These are phyloP conservation scores for Cyclotella sp. DNA, from an alignment of 108 stramenopile genomes.

Conservation along the genomic window DNA sequence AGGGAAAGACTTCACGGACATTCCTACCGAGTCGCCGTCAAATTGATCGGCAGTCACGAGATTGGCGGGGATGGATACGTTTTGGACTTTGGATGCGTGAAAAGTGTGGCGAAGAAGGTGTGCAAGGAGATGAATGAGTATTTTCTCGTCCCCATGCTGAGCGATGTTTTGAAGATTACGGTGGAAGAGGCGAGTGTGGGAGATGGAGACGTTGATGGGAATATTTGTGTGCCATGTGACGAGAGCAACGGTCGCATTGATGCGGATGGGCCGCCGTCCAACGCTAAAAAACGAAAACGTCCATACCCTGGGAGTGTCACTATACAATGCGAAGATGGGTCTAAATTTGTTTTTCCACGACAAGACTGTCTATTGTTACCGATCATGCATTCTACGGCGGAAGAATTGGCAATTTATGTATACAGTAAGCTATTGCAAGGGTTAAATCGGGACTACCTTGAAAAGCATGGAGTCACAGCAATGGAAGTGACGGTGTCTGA, in stretches of 20 bases:
- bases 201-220: constrained; percentile 6
- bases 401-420: constrained; percentile 93
- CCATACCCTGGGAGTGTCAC: constrained; percentile 48
- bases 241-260: background rate
- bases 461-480: constrained; percentile 76
- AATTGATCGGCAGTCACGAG: constrained; percentile 67
- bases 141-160: constrained; percentile 88
- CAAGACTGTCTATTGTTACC: constrained; percentile 92
- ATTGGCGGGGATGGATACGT: constrained; percentile 90
- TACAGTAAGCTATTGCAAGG: constrained; percentile 70
- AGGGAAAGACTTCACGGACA: constrained; percentile 96
- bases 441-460: constrained; percentile 71
- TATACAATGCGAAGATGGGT: constrained; percentile 87
- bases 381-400: constrained; percentile 93
- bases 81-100: constrained; percentile 93
- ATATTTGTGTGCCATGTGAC: background rate
- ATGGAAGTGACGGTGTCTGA: constrained; percentile 92
- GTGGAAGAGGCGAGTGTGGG: constrained; percentile 45
- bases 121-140: constrained; percentile 94
- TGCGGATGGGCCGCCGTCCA: background rate
- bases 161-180: constrained; percentile 81
- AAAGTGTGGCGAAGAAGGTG: constrained; percentile 74
- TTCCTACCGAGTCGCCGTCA: constrained; percentile 88
- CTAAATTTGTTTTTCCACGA: constrained; percentile 79
- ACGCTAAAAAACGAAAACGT: background rate